Base-by-base conservation (phyloP, 441 rosid species). In the Croton laevigatus region DNA sequence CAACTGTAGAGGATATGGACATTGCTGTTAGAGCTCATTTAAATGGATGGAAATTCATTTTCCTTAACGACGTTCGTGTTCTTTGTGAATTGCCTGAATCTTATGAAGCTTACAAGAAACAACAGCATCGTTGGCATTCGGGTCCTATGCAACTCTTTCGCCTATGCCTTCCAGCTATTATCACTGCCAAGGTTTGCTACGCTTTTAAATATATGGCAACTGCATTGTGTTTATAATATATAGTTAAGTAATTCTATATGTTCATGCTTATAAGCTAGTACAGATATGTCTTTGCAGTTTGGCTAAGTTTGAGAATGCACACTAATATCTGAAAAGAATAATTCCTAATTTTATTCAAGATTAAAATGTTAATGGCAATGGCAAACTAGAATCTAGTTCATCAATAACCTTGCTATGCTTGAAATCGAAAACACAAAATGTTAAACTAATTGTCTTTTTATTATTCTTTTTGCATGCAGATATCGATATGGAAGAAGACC, bases 121-220 rank as follows among this genome's bases (percentile, higher is more conserved):
- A 91, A 49, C 98, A 94, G 70, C 97, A 93, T 70, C 88, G 98
- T 3, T 93, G 98, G 98, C 98, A 93, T 66, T 93, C 98, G 0
- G 98, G 98, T 71, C 98, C 98, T 0, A 93, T 93, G 98, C 98
- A 93, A 75, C 88, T 93, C 7, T 91, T 93, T 72, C 88, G 98
- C 16, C 54, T 93, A 58, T 93, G 98, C 62, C 93, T 93, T 59
- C 94, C 96, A 44, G 85, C 89, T 22, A 86, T 93, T 46, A 32
- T 91, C 10, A 79, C 83, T 72, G 85, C 98, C 70, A 91, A 91
- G 98, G 98, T 93, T 36, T 0, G 44, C 20, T 40, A 8, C 3
- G 42, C 38, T 11, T 66, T 46, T 3, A 46, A 16, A 16, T 46
- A 13, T 11, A 27, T 27, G 32, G 32, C 32, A 27, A 27, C 1